Base-by-base conservation (phyloP, 1,284 basidiomycete genomes). In the Phellopilus nigrolimitatus region DNA sequence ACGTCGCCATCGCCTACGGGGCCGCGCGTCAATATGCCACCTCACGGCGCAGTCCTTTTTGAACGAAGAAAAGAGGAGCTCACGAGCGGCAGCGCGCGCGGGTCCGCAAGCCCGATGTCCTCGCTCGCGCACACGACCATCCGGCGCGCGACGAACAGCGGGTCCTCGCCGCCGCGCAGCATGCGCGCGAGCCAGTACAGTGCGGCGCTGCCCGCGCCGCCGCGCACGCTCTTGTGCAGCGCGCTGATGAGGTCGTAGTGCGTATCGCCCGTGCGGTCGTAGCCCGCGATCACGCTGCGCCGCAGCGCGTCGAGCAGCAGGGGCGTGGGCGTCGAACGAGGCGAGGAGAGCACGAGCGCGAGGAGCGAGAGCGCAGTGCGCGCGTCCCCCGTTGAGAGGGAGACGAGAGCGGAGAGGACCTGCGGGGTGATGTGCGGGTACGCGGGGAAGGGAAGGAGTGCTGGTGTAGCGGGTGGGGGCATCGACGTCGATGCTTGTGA, bases 131-230 rank as follows among this genome's bases (percentile, higher is more conserved):
- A 85, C 1, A 94, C 85, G 12, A 91, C 78, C 67, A 94, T 78
- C 27, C 91, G 73, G 22, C 92, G 74, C 1, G 85, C 88, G 55
- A 95, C 81, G 62, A 87, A 95, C 31, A 93, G 64, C 2, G 93
- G 88, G 66, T 95, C 93, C 65, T 95, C 91, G 9, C 91, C 92
- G n/a, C 81, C 86, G 41, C 74, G 76, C 30, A 91, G 71, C 88
- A 92, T 91, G 39, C 84, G 75, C 8, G 88, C 89, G 5, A 93
- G 73, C 91, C 91, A 95, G 67, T 95, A 95, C 70, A 95, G 71
- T 5, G 90, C 90, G 0, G 90, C 92, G 59, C 80, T 78, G 1
- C 84, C 80, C 59, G 93, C 80, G 47, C 81, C 82, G 5, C 91
- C 91, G 37, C 93, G 77, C 27, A 95, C 79, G 55, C 81, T 82